These are phyloP conservation scores for Tylopilus vinaceipallidus DNA, from an alignment of 768 basidiomycete species.

Conservation along the genomic window DNA sequence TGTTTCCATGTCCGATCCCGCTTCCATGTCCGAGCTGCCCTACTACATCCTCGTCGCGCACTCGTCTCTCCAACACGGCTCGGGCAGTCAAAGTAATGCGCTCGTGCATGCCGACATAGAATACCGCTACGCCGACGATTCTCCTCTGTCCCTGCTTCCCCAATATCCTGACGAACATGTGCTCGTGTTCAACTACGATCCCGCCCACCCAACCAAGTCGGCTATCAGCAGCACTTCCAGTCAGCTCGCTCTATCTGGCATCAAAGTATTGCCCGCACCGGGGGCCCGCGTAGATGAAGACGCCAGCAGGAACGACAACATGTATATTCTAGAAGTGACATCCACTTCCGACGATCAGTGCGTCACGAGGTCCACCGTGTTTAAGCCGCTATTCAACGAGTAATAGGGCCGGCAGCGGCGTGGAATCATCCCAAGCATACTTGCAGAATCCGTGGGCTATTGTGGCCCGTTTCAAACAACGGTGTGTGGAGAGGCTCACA, in stretches of 20 bases:
- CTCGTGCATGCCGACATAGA: slow-evolving; percentile 68
- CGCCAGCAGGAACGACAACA: slow-evolving; percentile 52
- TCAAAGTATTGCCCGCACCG: slow-evolving; percentile 72
- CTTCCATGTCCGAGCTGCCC: slow-evolving; percentile 41
- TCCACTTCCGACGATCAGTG: slow-evolving; percentile 46
- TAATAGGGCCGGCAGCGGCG: slow-evolving; percentile 8
- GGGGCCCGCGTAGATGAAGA: slow-evolving; percentile 60
- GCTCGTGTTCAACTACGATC: slow-evolving; percentile 68
- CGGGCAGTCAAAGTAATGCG: slow-evolving; percentile 35
- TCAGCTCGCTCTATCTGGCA: slow-evolving; percentile 48
- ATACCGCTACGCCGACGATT: slow-evolving; percentile 81
- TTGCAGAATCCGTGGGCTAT: slow-evolving; percentile 45
- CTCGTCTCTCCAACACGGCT: slow-evolving; percentile 40
- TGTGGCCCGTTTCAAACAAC: slow-evolving; percentile 65
- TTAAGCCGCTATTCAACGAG: background rate
- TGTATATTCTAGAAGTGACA: slow-evolving; percentile 75
- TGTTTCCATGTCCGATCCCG: background rate
- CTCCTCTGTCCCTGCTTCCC: slow-evolving; percentile 63
- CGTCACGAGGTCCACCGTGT: slow-evolving; percentile 1
- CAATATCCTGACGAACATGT: slow-evolving; percentile 64
- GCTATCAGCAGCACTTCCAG: slow-evolving; percentile 51
- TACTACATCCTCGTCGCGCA: slow-evolving; percentile 71
- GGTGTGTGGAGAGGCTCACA: slow-evolving; percentile 36
- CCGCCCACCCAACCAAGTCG: slow-evolving; percentile 37
- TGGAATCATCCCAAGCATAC: slow-evolving; percentile 30